These are phyloP conservation scores for Cryptosporidium sp. DNA, from an alignment of 169 alveolate species.

Conservation along the genomic window DNA sequence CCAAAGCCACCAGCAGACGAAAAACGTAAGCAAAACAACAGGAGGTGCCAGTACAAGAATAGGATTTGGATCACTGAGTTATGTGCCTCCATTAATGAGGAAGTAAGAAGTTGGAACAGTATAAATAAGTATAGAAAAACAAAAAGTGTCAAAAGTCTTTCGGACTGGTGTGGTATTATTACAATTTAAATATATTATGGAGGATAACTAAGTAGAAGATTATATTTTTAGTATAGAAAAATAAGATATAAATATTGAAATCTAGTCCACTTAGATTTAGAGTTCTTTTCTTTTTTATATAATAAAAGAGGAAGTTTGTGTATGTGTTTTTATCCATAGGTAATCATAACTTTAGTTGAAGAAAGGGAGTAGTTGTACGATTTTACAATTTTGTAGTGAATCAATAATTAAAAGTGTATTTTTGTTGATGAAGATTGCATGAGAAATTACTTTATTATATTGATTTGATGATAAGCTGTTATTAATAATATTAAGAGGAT, in stretches of 20 bases:
- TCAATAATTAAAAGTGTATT: conserved; percentile 45
- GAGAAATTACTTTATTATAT: background rate
- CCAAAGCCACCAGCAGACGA: no score
- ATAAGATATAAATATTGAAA: no score
- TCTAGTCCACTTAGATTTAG: background rate
- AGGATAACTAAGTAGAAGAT: background rate
- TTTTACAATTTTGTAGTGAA: conserved; percentile 26
- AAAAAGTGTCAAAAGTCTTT: no score
- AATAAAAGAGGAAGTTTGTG: no score
- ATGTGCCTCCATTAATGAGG: conserved; percentile 15
- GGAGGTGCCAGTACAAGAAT: background rate
- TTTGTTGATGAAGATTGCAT: conserved; percentile 7
- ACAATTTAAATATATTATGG: background rate
- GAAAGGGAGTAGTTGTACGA: conserved; percentile 27
- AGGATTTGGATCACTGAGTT: conserved; percentile 17
- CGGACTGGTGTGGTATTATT: background rate
- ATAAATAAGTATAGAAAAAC: no score
- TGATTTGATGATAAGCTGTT: conserved; percentile 32
- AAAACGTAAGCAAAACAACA: no score
- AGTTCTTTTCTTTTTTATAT: background rate
- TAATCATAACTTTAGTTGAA: background rate
- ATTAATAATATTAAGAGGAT: conserved; percentile 53
- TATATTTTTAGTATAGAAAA: background rate
- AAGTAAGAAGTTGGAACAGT: background rate
- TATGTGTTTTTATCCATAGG: no score